A percentile compares a stretch with the other conserved stretches of the same genome.
These are phyloP conservation scores for Moesziomyces antarcticus DNA, from an alignment of 1,284 basidiomycete species.

Conservation along the genomic window DNA sequence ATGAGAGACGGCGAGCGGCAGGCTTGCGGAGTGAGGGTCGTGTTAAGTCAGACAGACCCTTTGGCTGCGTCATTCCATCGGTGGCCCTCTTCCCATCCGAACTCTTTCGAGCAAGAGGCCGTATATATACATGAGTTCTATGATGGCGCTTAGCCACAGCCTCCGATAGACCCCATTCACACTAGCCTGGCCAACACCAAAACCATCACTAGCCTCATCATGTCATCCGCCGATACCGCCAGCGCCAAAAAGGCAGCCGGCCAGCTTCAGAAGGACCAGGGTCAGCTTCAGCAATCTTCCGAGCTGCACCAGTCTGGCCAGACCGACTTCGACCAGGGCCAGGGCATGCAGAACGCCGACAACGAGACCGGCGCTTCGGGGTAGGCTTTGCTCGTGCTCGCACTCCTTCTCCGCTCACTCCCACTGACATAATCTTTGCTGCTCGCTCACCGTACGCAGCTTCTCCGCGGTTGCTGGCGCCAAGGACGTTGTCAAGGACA, in stretches of 20 bases:
- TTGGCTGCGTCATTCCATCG: neutral
- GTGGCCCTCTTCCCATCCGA: too few species aligned
- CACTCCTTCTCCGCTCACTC: neutral
- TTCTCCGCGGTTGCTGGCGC: slow-evolving; percentile 22
- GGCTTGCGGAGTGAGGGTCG: too few species aligned
- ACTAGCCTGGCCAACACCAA: too few species aligned
- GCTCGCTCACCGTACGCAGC: neutral
- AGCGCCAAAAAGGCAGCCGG: slow-evolving; percentile 42
- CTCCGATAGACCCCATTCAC: too few species aligned
- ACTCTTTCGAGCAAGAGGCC: neutral
- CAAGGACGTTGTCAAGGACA: slow-evolving; percentile 36
- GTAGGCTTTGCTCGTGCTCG: slow-evolving; percentile 7
- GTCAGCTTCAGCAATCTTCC: slow-evolving; percentile 10
- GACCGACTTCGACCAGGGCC: slow-evolving; percentile 28
- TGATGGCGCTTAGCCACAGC: too few species aligned
- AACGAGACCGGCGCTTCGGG: slow-evolving; percentile 28
- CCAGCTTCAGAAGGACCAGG: slow-evolving; percentile 35
- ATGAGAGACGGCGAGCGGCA: too few species aligned
- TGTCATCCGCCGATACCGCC: slow-evolving; percentile 41
- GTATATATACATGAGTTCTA: too few species aligned
- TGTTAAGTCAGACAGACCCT: neutral
- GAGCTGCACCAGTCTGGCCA: slow-evolving; percentile 24
- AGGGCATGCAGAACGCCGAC: slow-evolving; percentile 27
- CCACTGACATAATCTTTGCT: neutral
- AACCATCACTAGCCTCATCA: slow-evolving; percentile 1